phyloP scores from a whole-genome alignment of 345 rosid species.

The Eucalyptus melliodora region DNA sequence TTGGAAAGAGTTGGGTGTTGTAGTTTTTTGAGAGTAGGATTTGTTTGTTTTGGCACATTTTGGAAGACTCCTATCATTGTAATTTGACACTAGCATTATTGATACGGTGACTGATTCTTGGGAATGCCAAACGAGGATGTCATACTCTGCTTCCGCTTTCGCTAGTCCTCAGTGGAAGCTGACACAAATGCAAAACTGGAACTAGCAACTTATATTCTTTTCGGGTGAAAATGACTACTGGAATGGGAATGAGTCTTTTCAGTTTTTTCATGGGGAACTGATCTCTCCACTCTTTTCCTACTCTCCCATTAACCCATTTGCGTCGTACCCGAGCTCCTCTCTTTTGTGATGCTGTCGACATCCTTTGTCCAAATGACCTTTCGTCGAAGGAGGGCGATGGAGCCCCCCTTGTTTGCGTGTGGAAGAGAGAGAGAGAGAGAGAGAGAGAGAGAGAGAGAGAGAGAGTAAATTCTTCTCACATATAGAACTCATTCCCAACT shows the following conservation, averaged over 20 bases:
- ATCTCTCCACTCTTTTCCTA: not conserved
- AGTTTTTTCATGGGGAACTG: not conserved
- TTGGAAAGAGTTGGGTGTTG: not conserved
- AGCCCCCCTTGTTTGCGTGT: not conserved
- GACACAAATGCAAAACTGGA: not conserved
- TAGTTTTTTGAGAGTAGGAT: not conserved
- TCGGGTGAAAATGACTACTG: not conserved
- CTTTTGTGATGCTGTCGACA: not conserved
- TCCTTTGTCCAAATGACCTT: not conserved
- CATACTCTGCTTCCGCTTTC: not conserved
- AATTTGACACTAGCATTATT: not conserved
- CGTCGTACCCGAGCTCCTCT: not conserved
- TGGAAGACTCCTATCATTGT: not conserved
- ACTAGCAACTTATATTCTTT: not conserved
- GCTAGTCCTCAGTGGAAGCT: not conserved
- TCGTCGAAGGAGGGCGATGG: not conserved
- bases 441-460: not conserved
- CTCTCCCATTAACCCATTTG: not conserved
- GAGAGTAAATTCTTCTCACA: not conserved
- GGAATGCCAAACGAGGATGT: not conserved
- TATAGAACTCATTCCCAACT: not conserved
- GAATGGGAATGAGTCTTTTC: not conserved
- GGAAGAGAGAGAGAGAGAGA: not conserved
- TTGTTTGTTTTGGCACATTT: not conserved
- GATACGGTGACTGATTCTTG: not conserved